These are phyloP conservation scores for Phyllosticta capitalensis DNA, from an alignment of 2,329 filamentous ascomycete genomes.

Conservation along the genomic window DNA sequence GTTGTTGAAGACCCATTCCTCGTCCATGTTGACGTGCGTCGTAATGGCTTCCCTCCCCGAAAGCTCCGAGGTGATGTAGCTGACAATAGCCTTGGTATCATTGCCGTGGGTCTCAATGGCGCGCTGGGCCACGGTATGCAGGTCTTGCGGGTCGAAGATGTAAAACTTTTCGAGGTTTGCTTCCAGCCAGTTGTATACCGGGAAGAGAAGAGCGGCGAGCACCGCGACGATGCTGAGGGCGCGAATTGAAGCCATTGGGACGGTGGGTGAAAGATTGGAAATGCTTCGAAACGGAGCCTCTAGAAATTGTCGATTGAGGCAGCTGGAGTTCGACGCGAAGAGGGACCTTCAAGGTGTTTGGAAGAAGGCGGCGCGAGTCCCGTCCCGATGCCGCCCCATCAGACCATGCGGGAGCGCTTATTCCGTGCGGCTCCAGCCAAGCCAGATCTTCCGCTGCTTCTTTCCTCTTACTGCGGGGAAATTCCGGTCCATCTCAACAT, in stretches of 20 bases:
- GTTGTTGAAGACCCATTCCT: slow-evolving; percentile 90
- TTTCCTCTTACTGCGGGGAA: too few species aligned
- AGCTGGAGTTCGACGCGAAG: neutral
- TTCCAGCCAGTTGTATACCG: slow-evolving; percentile 8
- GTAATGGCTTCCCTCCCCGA: slow-evolving; percentile 19
- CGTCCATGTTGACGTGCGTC: slow-evolving; percentile 53
- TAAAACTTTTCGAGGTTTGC: slow-evolving; percentile 44
- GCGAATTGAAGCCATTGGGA: slow-evolving; percentile 2
- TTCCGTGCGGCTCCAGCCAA: too few species aligned
- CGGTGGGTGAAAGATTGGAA: neutral
- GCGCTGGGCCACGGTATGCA: slow-evolving; percentile 58
- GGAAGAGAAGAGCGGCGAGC: slow-evolving; percentile 3
- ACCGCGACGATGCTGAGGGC: slow-evolving; percentile 4
- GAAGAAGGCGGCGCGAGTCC: neutral
- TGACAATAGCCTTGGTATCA: slow-evolving; percentile 59
- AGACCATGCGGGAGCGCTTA: neutral
- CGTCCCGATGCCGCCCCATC: too few species aligned
- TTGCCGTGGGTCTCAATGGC: slow-evolving; percentile 63
- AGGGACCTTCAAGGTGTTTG: neutral
- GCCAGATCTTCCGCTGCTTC: too few species aligned
- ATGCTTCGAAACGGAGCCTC: neutral
- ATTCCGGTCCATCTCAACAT: too few species aligned
- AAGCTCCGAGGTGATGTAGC: slow-evolving; percentile 61
- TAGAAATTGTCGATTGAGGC: neutral
- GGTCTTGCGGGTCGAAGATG: slow-evolving; percentile 60